Evolutionary conservation across 352 stramenopile species (phyloP).

Genomic region (Pythium apleroticum): DNA sequence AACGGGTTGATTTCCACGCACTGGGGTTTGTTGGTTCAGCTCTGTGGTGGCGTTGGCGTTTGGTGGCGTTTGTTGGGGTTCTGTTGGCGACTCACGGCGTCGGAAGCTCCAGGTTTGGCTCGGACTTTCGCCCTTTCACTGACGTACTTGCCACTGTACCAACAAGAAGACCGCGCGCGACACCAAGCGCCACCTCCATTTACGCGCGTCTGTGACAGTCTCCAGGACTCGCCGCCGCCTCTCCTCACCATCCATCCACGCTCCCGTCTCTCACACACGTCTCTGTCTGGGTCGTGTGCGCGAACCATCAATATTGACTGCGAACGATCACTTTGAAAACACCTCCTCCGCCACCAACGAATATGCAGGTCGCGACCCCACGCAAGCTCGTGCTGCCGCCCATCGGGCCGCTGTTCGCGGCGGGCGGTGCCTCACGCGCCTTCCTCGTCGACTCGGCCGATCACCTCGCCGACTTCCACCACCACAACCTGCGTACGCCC

Average conservation of each 20-base stretch:
- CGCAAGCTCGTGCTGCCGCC: constrained; percentile 56
- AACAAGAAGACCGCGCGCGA: constrained; percentile 9
- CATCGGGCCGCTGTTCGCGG: constrained; percentile 54
- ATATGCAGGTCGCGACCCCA: constrained; percentile 37
- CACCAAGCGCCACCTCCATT: not conserved
- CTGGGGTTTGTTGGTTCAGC: constrained; percentile 17
- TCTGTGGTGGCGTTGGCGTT: constrained; percentile 11
- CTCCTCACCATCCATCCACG: not conserved
- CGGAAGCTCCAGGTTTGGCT: constrained; percentile 8
- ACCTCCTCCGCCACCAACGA: not conserved
- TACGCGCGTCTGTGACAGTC: not conserved
- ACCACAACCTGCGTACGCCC: constrained; percentile 44
- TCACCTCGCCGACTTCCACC: constrained; percentile 36
- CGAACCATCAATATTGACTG: not conserved
- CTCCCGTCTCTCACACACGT: constrained; percentile 2
- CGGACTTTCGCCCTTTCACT: constrained; percentile 14
- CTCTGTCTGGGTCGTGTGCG: not conserved
- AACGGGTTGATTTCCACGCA: constrained; percentile 24
- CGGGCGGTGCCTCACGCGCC: constrained; percentile 1
- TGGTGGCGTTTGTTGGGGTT: constrained; percentile 7
- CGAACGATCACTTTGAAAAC: constrained; percentile 6
- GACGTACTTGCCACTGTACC: constrained; percentile 23
- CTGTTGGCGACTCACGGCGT: constrained; percentile 5
- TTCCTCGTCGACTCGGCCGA: constrained; percentile 31
- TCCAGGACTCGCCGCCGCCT: not conserved